A percentile compares a stretch with the other conserved stretches of the same genome.
phyloP scores from a whole-genome alignment of 805 yeast genomes.

The Ogataea henricii region DNA sequence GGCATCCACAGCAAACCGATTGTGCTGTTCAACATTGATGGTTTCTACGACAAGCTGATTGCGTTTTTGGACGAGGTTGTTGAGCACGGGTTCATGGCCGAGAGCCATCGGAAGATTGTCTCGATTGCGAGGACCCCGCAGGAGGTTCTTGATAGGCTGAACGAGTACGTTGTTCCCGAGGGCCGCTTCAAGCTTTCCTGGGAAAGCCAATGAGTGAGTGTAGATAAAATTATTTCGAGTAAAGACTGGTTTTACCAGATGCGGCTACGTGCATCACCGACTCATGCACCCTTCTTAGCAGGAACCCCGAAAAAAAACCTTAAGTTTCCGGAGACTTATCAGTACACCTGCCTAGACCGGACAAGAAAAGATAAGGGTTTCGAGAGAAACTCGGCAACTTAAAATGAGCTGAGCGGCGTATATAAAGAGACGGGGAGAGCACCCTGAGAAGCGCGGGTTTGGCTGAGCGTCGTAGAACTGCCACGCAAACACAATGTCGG shows the following conservation, averaged over 20 bases:
- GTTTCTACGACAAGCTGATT: slow-evolving; percentile 73
- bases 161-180: slow-evolving; percentile 63
- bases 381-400: too few species aligned
- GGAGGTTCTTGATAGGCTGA: slow-evolving; percentile 66
- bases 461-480: too few species aligned
- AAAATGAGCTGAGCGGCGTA: too few species aligned
- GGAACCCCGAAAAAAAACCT: not conserved
- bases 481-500: slow-evolving; percentile 11
- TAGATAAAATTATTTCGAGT: not conserved
- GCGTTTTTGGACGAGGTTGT: slow-evolving; percentile 61
- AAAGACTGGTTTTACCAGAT: not conserved
- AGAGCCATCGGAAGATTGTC: slow-evolving; percentile 64
- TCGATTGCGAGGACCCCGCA: slow-evolving; percentile 66
- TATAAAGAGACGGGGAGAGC: too few species aligned
- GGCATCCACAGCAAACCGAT: slow-evolving; percentile 84
- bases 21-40: slow-evolving; percentile 72
- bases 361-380: not conserved
- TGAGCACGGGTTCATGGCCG: slow-evolving; percentile 64
- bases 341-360: not conserved
- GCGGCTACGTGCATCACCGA: not conserved
- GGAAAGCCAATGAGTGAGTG: not conserved
- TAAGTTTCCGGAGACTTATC: too few species aligned
- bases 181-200: slow-evolving; percentile 76
- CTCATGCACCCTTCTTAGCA: not conserved
- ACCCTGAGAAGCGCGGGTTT: too few species aligned